Evolutionary conservation across 768 basidiomycete genomes (phyloP).

Genomic region (Pluteus cervinus): DNA sequence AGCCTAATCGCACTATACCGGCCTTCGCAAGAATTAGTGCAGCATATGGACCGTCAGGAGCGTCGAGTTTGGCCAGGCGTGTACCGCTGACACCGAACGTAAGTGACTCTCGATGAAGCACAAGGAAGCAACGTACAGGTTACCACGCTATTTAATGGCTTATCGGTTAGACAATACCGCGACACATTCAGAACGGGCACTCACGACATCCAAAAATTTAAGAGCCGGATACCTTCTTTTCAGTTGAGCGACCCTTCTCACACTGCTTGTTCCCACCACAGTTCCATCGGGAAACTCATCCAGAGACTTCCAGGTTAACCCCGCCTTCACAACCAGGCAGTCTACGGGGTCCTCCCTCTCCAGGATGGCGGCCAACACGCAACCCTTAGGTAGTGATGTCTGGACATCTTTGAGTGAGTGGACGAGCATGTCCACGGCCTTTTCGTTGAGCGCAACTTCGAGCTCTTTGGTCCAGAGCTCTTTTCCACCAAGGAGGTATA

Average conservation of each 20-base stretch:
- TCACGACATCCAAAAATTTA: slow-evolving; percentile 82
- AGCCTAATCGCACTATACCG: slow-evolving; percentile 78
- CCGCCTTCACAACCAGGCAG: slow-evolving; percentile 79
- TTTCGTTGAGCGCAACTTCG: slow-evolving; percentile 72
- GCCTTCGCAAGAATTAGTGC: slow-evolving; percentile 93
- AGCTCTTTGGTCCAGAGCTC: slow-evolving; percentile 96
- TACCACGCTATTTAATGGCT: slow-evolving; percentile 57
- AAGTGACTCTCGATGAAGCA: background rate
- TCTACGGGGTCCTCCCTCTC: slow-evolving; percentile 89
- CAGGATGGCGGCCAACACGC: slow-evolving; percentile 77
- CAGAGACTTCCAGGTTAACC: slow-evolving; percentile 57
- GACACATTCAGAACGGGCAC: slow-evolving; percentile 23
- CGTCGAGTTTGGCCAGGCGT: slow-evolving; percentile 87
- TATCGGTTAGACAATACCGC: background rate
- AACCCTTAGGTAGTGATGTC: slow-evolving; percentile 78
- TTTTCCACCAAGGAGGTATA: slow-evolving; percentile 89
- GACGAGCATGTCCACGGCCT: slow-evolving; percentile 83
- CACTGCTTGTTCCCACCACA: slow-evolving; percentile 94
- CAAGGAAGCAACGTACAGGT: slow-evolving; percentile 50
- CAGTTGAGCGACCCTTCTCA: slow-evolving; percentile 87
- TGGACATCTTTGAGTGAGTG: slow-evolving; percentile 94
- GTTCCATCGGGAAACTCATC: slow-evolving; percentile 83
- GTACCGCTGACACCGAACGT: slow-evolving; percentile 57
- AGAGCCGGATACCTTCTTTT: slow-evolving; percentile 71
- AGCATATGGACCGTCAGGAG: slow-evolving; percentile 68